phyloP scores from a whole-genome alignment of 768 basidiomycete species.

The Termitomyces sp. region DNA sequence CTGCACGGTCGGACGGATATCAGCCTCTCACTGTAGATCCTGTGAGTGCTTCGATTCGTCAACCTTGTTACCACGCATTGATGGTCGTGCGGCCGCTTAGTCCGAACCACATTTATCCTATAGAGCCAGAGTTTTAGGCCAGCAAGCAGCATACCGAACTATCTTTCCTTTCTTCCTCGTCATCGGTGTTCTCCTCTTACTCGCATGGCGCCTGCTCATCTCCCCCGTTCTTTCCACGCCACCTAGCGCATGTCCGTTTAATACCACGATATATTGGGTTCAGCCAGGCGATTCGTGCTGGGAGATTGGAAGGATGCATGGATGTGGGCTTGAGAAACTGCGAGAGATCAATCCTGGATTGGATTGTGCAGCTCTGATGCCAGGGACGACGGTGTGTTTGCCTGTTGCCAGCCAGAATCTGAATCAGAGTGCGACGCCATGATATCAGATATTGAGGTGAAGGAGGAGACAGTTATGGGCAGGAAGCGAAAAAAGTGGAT shows the following conservation, averaged over 20 bases:
- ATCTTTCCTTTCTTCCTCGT: slow-evolving; percentile 73
- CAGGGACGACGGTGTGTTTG: slow-evolving; percentile 57
- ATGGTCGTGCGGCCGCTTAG: slow-evolving; percentile 11
- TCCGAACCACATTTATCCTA: slow-evolving; percentile 22
- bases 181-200: slow-evolving; percentile 55
- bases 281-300: slow-evolving; percentile 63
- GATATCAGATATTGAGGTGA: neutral
- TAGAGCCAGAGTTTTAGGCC: slow-evolving; percentile 21
- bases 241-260: slow-evolving; percentile 31
- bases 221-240: slow-evolving; percentile 34
- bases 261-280: slow-evolving; percentile 41
- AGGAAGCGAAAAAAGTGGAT: neutral
- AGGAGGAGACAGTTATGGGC: neutral
- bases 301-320: slow-evolving; percentile 48
- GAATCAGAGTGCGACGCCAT: neutral
- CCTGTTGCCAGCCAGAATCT: slow-evolving; percentile 15
- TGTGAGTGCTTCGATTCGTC: slow-evolving; percentile 28
- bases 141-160: slow-evolving; percentile 41
- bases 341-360: slow-evolving; percentile 47
- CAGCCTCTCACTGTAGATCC: slow-evolving; percentile 46
- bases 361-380: slow-evolving; percentile 53
- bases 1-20: slow-evolving; percentile 50
- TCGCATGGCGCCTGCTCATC: slow-evolving; percentile 57
- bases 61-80: neutral
- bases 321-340: slow-evolving; percentile 47